Percentiles rank a stretch among this genome's conserved stretches.
Conservation (phyloP, 106 monocot species). For the Phalaenopsis aphrodite region DNA sequence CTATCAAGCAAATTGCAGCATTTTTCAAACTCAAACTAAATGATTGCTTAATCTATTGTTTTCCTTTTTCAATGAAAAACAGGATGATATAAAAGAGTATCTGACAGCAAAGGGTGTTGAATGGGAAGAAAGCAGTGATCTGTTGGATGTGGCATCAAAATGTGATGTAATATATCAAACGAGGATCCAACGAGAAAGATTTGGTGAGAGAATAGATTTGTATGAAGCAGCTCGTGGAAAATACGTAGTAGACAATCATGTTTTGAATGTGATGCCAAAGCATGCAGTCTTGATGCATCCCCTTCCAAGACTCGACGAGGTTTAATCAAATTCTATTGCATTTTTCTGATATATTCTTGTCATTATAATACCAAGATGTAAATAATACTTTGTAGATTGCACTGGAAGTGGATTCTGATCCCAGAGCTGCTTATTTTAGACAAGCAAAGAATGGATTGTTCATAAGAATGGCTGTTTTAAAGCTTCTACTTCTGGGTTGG, state of each 20-base stretch:
- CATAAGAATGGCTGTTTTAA: conserved; percentile 89
- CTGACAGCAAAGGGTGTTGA: conserved; percentile 64
- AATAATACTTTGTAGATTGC: conserved; percentile 50
- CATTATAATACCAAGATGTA: neutral
- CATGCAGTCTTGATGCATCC: conserved; percentile 96
- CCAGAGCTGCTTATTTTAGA: conserved; percentile 96
- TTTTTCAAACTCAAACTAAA: no score
- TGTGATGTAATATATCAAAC: conserved; percentile 98
- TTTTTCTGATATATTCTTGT: neutral
- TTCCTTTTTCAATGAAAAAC: neutral
- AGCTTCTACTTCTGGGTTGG: conserved; percentile 61
- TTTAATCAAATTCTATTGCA: conserved; percentile 8
- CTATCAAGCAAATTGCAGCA: no score
- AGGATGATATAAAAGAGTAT: conserved; percentile 98
- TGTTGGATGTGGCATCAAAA: conserved; percentile 86
- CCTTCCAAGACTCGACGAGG: conserved; percentile 98
- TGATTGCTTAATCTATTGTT: no score
- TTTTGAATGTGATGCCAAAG: conserved; percentile 74
- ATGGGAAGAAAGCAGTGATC: conserved; percentile 90
- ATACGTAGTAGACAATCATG: conserved; percentile 73
- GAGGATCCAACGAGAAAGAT: conserved; percentile 90
- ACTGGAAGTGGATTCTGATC: conserved; percentile 78
- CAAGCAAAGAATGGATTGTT: conserved; percentile 98
- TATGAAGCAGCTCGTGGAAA: conserved; percentile 98
- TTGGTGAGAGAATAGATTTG: conserved; percentile 87